Evolutionary conservation across 805 yeast genomes (phyloP), one percentile per base, ranked within the genome.

Genomic region (Yueomyces sinensis): DNA sequence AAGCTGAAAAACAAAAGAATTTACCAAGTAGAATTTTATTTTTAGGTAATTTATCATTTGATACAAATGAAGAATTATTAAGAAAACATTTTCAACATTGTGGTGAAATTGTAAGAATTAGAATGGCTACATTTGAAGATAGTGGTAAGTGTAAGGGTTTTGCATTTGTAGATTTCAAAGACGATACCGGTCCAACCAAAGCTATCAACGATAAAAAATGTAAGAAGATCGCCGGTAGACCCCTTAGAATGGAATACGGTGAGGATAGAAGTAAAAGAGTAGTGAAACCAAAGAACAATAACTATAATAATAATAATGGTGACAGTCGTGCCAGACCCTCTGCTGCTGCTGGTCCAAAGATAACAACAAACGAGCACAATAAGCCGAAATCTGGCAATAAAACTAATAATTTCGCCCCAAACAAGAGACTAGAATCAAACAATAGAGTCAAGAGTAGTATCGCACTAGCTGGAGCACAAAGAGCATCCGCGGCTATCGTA

Each of bases 81-180:
- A 76, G 74, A 43, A 79, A 74, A 45, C 94, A 82, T 42, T 89
- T 89, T 65, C 79, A 80, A 57, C 89, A 80, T 49, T 86, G 94
- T 60, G 96, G 97, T 28, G 86, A 81, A 42, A 89, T 93, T 39
- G 60, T 66, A 20, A 73, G 73, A 44, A 73, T 89, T 35, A 72
- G 98, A 56, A 89, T 87, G 93, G 97, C 97, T 3, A 87, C 98
- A n/a, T 89, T 89, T 59, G 86, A 91, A 59, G 98, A 89, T 54
- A 64, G 81, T 33, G 97, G 96, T 1, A 89, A 87, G 54, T 89
- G 97, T 65, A 91, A 91, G 58, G 97, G 97, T 2, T 89, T 89
- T 63, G 86, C 95, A 1, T 89, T 91, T 50, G 63, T 89, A 25
- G 97, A 89, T 56, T 89, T 87, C 61, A 71, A 65, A 41, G 77